These are phyloP conservation scores for Pseudocercospora eumusae DNA, from an alignment of 2,329 filamentous ascomycete genomes.

Conservation along the genomic window DNA sequence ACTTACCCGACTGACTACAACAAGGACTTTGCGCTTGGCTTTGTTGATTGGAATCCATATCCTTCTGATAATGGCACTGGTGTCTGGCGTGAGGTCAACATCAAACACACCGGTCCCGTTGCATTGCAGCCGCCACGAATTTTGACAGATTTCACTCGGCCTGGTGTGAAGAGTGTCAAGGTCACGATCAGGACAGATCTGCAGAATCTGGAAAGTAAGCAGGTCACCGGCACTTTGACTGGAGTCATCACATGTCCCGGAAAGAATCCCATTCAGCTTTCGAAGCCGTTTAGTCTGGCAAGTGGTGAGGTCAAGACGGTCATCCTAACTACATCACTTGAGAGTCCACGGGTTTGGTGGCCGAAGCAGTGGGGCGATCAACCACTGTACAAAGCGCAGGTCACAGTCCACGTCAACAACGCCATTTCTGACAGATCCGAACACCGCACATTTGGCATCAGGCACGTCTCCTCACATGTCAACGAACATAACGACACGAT, in stretches of 20 bases:
- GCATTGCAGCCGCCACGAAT: slow-evolving; percentile 8
- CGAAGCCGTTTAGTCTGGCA: slow-evolving; percentile 8
- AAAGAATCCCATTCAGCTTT: not conserved
- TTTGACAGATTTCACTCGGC: slow-evolving; percentile 7
- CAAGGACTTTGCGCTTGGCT: slow-evolving; percentile 15
- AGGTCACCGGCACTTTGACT: slow-evolving; percentile 1
- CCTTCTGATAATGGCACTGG: slow-evolving; percentile 20
- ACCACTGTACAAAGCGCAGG: slow-evolving; percentile 13
- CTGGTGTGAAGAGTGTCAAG: slow-evolving; percentile 9
- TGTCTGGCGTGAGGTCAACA: slow-evolving; percentile 14
- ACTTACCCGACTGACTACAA: slow-evolving; percentile 15
- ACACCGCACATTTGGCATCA: slow-evolving; percentile 13
- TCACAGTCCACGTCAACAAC: not conserved
- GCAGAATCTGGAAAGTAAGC: slow-evolving; percentile 10
- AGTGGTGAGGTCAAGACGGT: slow-evolving; percentile 10
- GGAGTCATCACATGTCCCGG: slow-evolving; percentile 6
- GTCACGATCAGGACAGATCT: slow-evolving; percentile 14
- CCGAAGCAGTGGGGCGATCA: slow-evolving; percentile 19
- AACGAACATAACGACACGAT: slow-evolving; percentile 20
- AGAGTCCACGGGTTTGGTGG: slow-evolving; percentile 16
- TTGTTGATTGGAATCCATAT: slow-evolving; percentile 21
- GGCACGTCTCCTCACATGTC: slow-evolving; percentile 12
- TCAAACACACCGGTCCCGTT: slow-evolving; percentile 13
- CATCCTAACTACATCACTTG: not conserved
- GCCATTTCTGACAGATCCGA: slow-evolving; percentile 8